Conservation (phyloP, 2,329 filamentous ascomycete species). For the Botrytis deweyae region DNA sequence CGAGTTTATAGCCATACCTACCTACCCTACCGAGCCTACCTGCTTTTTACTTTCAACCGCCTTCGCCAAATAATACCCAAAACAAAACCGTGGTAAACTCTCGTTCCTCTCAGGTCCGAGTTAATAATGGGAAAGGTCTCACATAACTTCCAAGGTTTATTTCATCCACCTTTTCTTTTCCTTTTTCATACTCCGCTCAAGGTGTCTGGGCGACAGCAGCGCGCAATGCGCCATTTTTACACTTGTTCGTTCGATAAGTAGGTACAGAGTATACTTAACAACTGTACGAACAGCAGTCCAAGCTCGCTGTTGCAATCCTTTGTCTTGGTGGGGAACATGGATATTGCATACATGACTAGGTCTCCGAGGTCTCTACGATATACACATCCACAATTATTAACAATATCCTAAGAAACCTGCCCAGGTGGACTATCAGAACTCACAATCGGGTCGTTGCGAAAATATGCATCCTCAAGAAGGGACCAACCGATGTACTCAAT, state of each 20-base stretch:
- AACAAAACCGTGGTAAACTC: neutral
- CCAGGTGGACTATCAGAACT: neutral
- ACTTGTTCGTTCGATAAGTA: neutral
- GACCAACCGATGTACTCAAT: neutral
- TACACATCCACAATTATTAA: neutral
- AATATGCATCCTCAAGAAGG: neutral
- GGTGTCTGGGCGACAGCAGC: neutral
- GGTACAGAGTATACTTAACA: neutral
- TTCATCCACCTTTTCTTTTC: neutral
- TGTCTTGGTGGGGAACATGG: neutral
- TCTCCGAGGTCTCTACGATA: too few species aligned
- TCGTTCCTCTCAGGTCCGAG: neutral
- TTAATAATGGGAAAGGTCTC: neutral
- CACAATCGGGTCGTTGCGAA: neutral
- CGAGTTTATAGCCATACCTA: neutral
- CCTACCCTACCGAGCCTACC: neutral
- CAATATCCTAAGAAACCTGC: neutral
- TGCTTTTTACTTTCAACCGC: neutral
- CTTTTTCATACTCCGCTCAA: neutral
- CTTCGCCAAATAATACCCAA: constrained; percentile 1
- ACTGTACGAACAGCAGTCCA: neutral
- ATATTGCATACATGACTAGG: neutral
- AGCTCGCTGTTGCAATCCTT: neutral
- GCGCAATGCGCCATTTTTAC: neutral
- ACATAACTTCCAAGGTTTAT: neutral